These are phyloP conservation scores for Daedalea quercina DNA, from an alignment of 768 basidiomycete genomes.

Conservation along the genomic window DNA sequence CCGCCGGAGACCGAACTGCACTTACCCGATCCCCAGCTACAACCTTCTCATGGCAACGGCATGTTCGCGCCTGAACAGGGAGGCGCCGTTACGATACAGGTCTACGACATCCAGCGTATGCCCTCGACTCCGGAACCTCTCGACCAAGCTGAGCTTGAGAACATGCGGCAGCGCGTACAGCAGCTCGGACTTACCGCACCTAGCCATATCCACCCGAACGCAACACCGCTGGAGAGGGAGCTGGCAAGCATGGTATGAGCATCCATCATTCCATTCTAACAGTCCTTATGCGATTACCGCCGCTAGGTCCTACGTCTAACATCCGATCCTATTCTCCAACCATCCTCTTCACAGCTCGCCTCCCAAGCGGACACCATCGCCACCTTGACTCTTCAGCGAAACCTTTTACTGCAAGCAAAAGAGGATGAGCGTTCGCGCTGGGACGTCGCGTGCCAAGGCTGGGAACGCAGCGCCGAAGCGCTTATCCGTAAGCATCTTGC, in stretches of 20 bases:
- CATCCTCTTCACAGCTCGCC: constrained; percentile 35
- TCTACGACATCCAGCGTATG: neutral
- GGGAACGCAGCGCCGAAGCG: constrained; percentile 64
- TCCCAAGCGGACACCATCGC: constrained; percentile 60
- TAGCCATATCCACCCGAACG: constrained; percentile 16
- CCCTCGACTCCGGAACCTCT: constrained; percentile 27
- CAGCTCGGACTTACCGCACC: constrained; percentile 33
- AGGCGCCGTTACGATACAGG: neutral
- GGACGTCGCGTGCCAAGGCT: constrained; percentile 56
- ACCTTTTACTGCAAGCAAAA: constrained; percentile 44
- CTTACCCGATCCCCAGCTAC: neutral
- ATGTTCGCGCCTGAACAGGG: neutral
- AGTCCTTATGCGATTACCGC: neutral
- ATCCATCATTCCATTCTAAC: neutral
- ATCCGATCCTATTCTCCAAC: constrained; percentile 9
- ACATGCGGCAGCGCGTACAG: constrained; percentile 40
- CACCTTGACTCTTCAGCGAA: constrained; percentile 47
- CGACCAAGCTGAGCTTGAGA: constrained; percentile 39
- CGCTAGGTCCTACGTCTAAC: constrained; percentile 13
- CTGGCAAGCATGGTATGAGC: constrained; percentile 14
- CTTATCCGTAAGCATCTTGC: constrained; percentile 44
- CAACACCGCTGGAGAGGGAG: constrained; percentile 39
- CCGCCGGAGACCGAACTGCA: neutral
- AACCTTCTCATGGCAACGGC: neutral
- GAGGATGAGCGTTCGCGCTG: constrained; percentile 56